phyloP scores from a whole-genome alignment of 164 flowering plant genomes.

The Umbellularia californica region DNA sequence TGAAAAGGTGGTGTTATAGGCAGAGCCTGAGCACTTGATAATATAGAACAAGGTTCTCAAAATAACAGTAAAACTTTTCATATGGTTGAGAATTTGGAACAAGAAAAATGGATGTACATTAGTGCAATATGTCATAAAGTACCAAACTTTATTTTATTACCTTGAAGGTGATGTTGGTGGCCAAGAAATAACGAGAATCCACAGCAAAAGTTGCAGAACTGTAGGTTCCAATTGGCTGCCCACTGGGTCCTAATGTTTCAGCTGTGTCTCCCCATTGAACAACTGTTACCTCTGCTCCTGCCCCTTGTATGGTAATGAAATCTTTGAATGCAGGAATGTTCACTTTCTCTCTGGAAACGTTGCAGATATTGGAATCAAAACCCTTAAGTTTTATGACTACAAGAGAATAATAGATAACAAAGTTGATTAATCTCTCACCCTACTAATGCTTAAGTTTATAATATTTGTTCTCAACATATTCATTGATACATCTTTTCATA shows the following conservation, averaged over 20 bases:
- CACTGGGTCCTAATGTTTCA: conserved; percentile 58
- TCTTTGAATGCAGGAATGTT: conserved; percentile 67
- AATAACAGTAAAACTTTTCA: too few species aligned
- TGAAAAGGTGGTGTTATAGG: too few species aligned
- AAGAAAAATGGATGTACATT: too few species aligned
- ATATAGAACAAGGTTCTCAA: too few species aligned
- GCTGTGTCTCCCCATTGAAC: conserved; percentile 98
- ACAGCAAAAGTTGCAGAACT: conserved; percentile 93
- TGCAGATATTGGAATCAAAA: not conserved
- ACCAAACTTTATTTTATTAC: conserved; percentile 21
- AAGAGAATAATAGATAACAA: not conserved
- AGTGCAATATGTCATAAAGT: not conserved
- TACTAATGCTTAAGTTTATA: too few species aligned
- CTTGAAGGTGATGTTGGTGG: conserved; percentile 97
- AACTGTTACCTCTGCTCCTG: conserved; percentile 84
- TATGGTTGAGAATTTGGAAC: too few species aligned
- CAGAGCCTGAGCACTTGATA: too few species aligned
- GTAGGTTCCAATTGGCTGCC: conserved; percentile 78
- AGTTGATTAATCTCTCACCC: too few species aligned
- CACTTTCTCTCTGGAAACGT: conserved; percentile 79
- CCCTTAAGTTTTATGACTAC: not conserved
- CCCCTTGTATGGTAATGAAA: conserved; percentile 85
- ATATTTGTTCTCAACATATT: too few species aligned
- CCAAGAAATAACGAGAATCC: conserved; percentile 80
- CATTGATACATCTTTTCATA: too few species aligned